phyloP scores from a whole-genome alignment of 169 alveolate genomes.

The Eimeria maxima region DNA sequence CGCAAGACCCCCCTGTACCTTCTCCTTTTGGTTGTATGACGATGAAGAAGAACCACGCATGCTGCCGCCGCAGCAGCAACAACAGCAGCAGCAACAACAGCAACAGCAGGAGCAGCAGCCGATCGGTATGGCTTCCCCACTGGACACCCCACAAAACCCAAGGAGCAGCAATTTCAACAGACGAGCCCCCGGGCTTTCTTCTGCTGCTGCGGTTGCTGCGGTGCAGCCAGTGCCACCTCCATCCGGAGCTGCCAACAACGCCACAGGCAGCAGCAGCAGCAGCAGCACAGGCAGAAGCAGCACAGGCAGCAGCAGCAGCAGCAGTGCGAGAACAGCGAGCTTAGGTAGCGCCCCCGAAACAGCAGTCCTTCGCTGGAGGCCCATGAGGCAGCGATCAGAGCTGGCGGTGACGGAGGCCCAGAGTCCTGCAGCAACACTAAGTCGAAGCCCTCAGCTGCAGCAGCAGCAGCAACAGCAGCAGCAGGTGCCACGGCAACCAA shows the following conservation, averaged over 20 bases:
- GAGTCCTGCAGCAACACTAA: not conserved
- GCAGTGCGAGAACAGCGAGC: conserved; percentile 33
- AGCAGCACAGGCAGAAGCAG: conserved; percentile 6
- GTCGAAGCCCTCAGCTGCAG: conserved; percentile 39
- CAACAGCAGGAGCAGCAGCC: conserved; percentile 35
- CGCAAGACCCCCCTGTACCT: conserved; percentile 84
- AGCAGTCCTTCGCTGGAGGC: conserved; percentile 67
- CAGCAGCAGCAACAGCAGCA: conserved; percentile 53
- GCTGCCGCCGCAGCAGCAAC: conserved; percentile 22
- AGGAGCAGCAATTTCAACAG: conserved; percentile 17
- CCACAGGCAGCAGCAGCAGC: conserved; percentile 4
- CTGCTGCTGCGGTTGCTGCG: not conserved
- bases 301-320: conserved; percentile 25
- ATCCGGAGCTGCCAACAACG: not conserved
- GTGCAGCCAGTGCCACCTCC: conserved; percentile 62
- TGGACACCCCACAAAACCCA: not conserved
- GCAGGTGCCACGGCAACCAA: conserved; percentile 7
- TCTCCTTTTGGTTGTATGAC: conserved; percentile 85
- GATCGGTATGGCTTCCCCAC: not conserved
- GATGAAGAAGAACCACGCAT: conserved; percentile 53
- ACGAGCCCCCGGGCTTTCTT: not conserved
- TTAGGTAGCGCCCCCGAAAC: conserved; percentile 40
- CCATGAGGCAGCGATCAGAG: conserved; percentile 47
- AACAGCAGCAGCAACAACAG: conserved; percentile 34
- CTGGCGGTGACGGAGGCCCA: not conserved